Evolutionary conservation across 179 eudicot genomes (phyloP), one percentile per base, ranked within the genome.

Genomic region (Carnegiea gigantea): DNA sequence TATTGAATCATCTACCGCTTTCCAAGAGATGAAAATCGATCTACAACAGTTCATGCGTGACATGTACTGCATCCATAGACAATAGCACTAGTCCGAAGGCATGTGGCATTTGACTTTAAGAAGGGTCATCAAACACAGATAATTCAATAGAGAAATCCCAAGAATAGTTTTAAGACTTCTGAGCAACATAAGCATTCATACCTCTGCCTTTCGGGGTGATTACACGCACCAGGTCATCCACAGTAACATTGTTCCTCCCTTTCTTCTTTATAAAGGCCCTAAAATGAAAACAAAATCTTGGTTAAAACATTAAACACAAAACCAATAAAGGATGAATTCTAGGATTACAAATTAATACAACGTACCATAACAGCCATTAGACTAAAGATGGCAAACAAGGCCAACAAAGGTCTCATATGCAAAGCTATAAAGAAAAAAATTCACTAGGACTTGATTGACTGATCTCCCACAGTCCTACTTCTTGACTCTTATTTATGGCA

Each of bases 141-240:
- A 36, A 49, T 6, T 71, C 6, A 12, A 77, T 18, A 23, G 62
- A 68, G 8, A 76, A 68, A 70, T 76, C 20, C 26, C 53, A 48
- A 86, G 18, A 73, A 80, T 1, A 43, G 20, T 48, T 51, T 62
- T 30, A 53, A 46, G 70, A 38, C 14, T 18, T 23, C 24, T 21
- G 48, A 73, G 67, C 4, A 46, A 64, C 15, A 78, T 23, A 54
- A 30, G 38, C 14, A 60, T 70, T 2, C 76, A 82, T 86, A 93
- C 95, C 95, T 92, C 97, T 90, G 65, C 95, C 97, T 86, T 93
- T 90, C 0, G 93, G 97, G 33, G 97, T 92, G 80, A 93, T 93
- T 21, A 83, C 88, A 73, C 84, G 92, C 44, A 92, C 86, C 77
- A 93, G 97, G 81, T 93, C 97, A 85, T 91, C 93, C 68, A 93